A percentile compares a stretch with the other conserved stretches of the same genome.
Conservation (phyloP, 1,139 yeast species). For the Protomyces inouyei region DNA sequence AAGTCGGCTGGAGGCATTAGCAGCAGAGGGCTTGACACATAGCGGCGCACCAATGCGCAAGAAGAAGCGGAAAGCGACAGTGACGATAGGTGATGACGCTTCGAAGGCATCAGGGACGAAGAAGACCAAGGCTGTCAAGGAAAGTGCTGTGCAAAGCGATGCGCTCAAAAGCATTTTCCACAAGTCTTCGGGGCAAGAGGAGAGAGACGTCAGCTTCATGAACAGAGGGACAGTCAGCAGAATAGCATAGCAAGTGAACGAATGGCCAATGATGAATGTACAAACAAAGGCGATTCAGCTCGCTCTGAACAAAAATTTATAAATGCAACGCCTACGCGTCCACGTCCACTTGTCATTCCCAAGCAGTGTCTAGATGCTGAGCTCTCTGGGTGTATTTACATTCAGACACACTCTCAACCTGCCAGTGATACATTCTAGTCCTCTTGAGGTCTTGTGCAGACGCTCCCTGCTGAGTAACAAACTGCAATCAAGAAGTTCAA, state of each 20-base stretch:
- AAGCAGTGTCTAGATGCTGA: no score
- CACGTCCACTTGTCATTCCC: no score
- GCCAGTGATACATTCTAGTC: no score
- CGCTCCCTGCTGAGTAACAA: no score
- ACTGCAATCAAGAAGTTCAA: no score
- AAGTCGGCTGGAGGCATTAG: conserved; percentile 42
- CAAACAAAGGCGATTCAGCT: no score
- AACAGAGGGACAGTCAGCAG: conserved; percentile 22
- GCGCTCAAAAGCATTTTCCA: conserved; percentile 12
- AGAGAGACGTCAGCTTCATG: conserved; percentile 13
- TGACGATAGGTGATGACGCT: not conserved
- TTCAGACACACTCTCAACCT: no score
- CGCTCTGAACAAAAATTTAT: no score
- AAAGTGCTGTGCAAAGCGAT: conserved; percentile 6
- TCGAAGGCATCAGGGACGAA: not conserved
- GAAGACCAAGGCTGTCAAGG: not conserved
- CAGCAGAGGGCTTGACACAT: conserved; percentile 46
- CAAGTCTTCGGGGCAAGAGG: not conserved
- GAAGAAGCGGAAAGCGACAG: conserved; percentile 37
- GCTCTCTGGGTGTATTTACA: no score
- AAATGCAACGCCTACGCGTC: no score
- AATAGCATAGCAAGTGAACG: conserved; percentile 1
- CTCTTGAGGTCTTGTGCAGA: no score
- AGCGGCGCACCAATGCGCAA: conserved; percentile 44
- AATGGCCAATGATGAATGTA: not conserved